Conservation (phyloP, 257 asterid genomes). For the Solanum peruvianum region DNA sequence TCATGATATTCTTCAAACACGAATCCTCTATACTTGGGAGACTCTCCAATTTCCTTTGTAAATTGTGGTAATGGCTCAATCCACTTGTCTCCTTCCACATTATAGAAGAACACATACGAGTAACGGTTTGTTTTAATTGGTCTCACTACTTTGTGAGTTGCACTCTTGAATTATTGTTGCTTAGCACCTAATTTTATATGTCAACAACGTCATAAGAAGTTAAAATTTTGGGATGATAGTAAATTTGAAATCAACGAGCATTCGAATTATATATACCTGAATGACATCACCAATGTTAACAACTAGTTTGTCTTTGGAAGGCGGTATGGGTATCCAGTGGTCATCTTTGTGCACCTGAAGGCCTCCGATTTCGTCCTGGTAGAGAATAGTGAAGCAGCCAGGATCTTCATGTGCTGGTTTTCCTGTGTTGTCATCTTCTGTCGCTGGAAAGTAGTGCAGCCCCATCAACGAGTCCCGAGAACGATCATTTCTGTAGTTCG, state of each 20-base stretch:
- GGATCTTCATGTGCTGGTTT: constrained; percentile 34
- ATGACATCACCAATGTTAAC: constrained; percentile 30
- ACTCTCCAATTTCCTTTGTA: constrained; percentile 21
- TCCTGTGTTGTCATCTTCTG: constrained; percentile 25
- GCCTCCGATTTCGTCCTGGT: constrained; percentile 52
- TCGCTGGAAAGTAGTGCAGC: constrained; percentile 29
- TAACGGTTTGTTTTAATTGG: constrained; percentile 17
- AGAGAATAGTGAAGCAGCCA: constrained; percentile 21
- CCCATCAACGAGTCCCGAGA: constrained; percentile 46
- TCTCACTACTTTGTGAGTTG: constrained; percentile 39
- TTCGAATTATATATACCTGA: constrained; percentile 13
- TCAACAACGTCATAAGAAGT: not conserved
- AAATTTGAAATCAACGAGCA: not conserved
- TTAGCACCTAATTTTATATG: not conserved
- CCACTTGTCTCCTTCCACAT: constrained; percentile 31
- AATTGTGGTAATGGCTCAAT: constrained; percentile 41
- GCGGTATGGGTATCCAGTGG: constrained; percentile 25
- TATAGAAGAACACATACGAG: constrained; percentile 27
- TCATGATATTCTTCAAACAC: constrained; percentile 19
- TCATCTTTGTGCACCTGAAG: constrained; percentile 31
- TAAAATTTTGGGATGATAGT: no score
- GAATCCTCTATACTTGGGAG: constrained; percentile 33
- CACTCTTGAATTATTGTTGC: constrained; percentile 37
- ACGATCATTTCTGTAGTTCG: constrained; percentile 29
- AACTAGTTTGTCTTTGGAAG: constrained; percentile 21